Evolutionary conservation across 345 rosid genomes (phyloP).

Genomic region (Citrus sinensis): DNA sequence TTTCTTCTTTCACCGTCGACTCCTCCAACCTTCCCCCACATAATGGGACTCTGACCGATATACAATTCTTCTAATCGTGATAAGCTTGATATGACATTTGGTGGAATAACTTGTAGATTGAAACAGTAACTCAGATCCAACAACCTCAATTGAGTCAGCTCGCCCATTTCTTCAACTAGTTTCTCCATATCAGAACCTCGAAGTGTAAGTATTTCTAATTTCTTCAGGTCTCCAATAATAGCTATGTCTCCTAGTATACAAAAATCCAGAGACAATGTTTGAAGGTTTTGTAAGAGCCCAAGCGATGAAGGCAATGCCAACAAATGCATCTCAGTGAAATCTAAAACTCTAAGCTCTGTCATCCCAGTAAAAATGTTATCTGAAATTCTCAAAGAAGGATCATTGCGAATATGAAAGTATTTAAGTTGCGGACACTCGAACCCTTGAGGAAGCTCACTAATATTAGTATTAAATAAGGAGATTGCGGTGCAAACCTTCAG

Average conservation of each 20-base stretch:
- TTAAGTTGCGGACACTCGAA: not conserved
- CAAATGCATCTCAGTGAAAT: not conserved
- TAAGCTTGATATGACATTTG: conserved; percentile 5
- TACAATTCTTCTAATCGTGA: conserved; percentile 23
- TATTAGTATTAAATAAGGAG: not conserved
- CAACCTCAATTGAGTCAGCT: conserved; percentile 2
- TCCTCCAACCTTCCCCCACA: conserved; percentile 19
- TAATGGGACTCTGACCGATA: conserved; percentile 1
- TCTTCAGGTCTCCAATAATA: not conserved
- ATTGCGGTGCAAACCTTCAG: not conserved
- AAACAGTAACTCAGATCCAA: conserved; percentile 2
- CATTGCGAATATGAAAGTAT: rapidly evolving
- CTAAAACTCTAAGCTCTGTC: not conserved
- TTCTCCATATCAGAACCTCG: not conserved
- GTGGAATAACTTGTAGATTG: not conserved
- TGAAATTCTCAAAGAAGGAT: not conserved
- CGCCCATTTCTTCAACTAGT: conserved; percentile 16
- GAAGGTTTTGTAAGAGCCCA: not conserved
- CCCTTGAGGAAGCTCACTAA: not conserved
- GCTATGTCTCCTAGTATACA: not conserved
- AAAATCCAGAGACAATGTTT: not conserved
- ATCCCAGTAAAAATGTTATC: not conserved
- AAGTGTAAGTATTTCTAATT: not conserved
- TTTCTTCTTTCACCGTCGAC: not conserved
- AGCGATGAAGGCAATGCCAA: not conserved